These are phyloP conservation scores for Calonectria pteridis DNA, from an alignment of 2,329 filamentous ascomycete genomes.

Conservation along the genomic window DNA sequence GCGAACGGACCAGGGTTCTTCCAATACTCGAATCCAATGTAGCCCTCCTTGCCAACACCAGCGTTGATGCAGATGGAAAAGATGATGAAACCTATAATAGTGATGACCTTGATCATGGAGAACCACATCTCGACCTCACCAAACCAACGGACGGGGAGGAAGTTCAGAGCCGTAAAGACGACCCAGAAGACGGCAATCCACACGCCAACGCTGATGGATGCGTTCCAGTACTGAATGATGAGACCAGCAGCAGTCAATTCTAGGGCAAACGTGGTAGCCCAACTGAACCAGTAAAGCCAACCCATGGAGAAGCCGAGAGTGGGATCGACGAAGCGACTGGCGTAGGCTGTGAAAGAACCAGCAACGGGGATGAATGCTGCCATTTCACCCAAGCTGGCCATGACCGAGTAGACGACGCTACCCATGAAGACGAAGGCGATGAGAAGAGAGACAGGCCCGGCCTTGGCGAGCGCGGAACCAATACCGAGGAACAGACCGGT, in stretches of 20 bases:
- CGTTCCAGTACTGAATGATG: conserved; percentile 82
- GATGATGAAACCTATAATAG: conserved; percentile 80
- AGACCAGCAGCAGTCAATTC: conserved; percentile 80
- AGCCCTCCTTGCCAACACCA: conserved; percentile 76
- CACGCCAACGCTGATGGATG: conserved; percentile 73
- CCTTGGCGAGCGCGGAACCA: conserved; percentile 70
- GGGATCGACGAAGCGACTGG: conserved; percentile 79
- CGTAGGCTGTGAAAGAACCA: conserved; percentile 82
- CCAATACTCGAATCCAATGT: conserved; percentile 82
- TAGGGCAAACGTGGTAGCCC: conserved; percentile 79
- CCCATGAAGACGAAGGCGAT: conserved; percentile 79
- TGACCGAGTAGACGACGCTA: conserved; percentile 80
- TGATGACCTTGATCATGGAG: conserved; percentile 81
- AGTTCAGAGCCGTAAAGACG: conserved; percentile 76
- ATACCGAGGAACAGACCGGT: conserved; percentile 80
- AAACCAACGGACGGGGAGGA: conserved; percentile 78
- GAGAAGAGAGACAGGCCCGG: conserved; percentile 75
- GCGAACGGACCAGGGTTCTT: conserved; percentile 75
- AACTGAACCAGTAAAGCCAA: conserved; percentile 88
- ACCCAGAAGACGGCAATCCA: conserved; percentile 82
- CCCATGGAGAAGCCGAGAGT: conserved; percentile 83
- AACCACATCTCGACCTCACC: conserved; percentile 86
- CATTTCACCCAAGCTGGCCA: conserved; percentile 79
- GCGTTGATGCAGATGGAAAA: conserved; percentile 82
- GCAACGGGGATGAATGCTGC: conserved; percentile 82